Conservation (phyloP, 2,329 filamentous ascomycete genomes). For the Colletotrichum echinochloae region DNA sequence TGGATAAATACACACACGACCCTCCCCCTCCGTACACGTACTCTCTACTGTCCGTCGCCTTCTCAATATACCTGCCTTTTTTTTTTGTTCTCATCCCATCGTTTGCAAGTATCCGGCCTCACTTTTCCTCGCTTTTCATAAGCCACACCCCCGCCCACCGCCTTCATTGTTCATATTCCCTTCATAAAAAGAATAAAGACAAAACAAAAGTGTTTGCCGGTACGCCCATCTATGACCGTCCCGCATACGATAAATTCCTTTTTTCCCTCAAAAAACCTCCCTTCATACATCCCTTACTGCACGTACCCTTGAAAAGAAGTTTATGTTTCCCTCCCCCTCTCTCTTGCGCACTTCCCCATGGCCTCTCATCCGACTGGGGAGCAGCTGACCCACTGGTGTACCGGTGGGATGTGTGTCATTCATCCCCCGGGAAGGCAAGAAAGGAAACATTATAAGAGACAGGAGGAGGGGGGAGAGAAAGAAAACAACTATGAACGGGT, state of each 20-base stretch:
- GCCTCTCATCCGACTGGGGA: background rate
- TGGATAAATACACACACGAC: conserved; percentile 2
- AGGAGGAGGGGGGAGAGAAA: conserved; percentile 30
- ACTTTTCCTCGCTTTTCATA: conserved; percentile 15
- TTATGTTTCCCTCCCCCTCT: background rate
- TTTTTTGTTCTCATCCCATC: conserved; percentile 33
- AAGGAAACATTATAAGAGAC: conserved; percentile 18
- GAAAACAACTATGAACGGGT: conserved; percentile 29
- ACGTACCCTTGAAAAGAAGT: background rate
- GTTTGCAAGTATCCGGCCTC: conserved; percentile 38
- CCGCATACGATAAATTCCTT: background rate
- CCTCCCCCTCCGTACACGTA: conserved; percentile 6
- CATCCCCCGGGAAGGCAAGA: background rate
- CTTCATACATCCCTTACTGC: conserved; percentile 11
- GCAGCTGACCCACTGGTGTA: background rate
- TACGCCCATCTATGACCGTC: conserved; percentile 33
- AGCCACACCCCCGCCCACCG: background rate
- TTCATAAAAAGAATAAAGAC: background rate
- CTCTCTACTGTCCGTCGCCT: background rate
- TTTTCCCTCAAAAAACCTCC: background rate
- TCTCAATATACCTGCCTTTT: background rate
- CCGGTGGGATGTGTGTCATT: background rate
- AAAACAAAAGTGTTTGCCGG: conserved; percentile 11
- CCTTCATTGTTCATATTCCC: conserved; percentile 10
- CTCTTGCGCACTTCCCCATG: background rate